Base-by-base conservation (phyloP, 306 rosid species). In the Crataegus laevigata region DNA sequence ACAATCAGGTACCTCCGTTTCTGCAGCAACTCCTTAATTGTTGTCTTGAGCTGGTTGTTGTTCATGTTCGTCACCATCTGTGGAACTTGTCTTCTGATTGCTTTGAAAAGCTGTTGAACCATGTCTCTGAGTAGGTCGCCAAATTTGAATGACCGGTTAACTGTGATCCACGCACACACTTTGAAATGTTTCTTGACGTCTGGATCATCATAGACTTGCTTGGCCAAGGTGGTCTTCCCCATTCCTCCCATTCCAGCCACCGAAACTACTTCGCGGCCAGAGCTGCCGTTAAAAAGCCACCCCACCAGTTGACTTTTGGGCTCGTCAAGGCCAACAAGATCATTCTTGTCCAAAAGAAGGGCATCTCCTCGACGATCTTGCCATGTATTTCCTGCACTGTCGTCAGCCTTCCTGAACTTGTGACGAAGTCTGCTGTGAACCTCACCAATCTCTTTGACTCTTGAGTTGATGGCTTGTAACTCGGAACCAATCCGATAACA, bases 151-250 rank as follows among this genome's bases (percentile, higher is more conserved):
- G 89, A 89, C 52, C 80, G 84, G 38, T 89, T 85, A 69, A 85
- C 87, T 47, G 86, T 85, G 68, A 89, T 76, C 94, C 91, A 87
- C 19, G 72, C 88, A n/a, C 91, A 75, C 30, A 78, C 74, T 74
- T 70, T 75, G 78, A 89, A 89, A 78, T 85, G 81, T 26, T 75
- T 84, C 73, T 60, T 87, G 38, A 89, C 89, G 47, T 80, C 84
- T 64, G 83, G 80, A 73, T 82, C 94, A 82, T 89, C 94, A 38
- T 80, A 89, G 62, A 84, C 91, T 82, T 87, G 80, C 81, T 87
- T 89, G 34, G 84, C 89, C 78, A 89, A 50, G 19, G 94, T 89
- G 52, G 91, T 84, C 78, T 89, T 89, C 71, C 94, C 94, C 88
- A 89, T 62, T 19, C 94, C 94, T 19, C 91, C 94, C 85, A 85